Percentiles rank a stretch among this genome's conserved stretches.
These are phyloP conservation scores for Gaillardinia entomophila DNA, from an alignment of 805 yeast genomes.

Conservation along the genomic window DNA sequence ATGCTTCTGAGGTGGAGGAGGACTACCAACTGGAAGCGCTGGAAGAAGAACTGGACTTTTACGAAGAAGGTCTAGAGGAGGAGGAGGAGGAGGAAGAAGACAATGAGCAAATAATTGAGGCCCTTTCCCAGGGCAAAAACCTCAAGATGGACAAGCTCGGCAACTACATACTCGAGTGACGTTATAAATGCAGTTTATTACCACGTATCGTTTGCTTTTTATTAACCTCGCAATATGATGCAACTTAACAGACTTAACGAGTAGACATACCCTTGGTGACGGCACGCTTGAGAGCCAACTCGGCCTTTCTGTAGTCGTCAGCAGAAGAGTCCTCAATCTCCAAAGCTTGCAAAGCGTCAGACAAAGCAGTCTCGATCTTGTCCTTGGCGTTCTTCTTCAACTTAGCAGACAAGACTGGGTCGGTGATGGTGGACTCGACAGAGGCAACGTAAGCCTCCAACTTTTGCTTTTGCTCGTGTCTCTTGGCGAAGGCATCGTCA, in stretches of 20 bases:
- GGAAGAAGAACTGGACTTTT: constrained; percentile 29
- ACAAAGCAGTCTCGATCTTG: constrained; percentile 95
- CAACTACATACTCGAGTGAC: constrained; percentile 62
- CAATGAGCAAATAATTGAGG: constrained; percentile 60
- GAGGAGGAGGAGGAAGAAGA: constrained; percentile 31
- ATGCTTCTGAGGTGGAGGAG: constrained; percentile 34
- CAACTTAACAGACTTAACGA: constrained; percentile 66
- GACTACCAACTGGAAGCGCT: constrained; percentile 28
- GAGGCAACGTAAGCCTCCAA: constrained; percentile 91
- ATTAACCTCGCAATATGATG: too few species aligned
- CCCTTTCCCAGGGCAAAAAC: constrained; percentile 58
- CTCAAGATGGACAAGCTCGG: constrained; percentile 79
- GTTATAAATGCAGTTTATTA: background rate
- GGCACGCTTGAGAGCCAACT: constrained; percentile 97
- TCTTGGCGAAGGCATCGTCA: constrained; percentile 99
- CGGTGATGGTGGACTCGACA: constrained; percentile 90
- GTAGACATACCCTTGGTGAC: constrained; percentile 99
- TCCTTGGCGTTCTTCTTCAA: constrained; percentile 95
- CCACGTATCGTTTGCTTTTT: too few species aligned
- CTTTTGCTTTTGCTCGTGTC: constrained; percentile 98
- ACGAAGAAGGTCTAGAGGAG: constrained; percentile 26
- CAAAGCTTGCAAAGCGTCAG: constrained; percentile 97
- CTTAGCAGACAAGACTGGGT: constrained; percentile 97
- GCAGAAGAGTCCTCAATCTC: constrained; percentile 95
- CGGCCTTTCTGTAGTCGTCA: constrained; percentile 98